Conservation (phyloP, 345 rosid species). For the Eucalyptus paniculata region DNA sequence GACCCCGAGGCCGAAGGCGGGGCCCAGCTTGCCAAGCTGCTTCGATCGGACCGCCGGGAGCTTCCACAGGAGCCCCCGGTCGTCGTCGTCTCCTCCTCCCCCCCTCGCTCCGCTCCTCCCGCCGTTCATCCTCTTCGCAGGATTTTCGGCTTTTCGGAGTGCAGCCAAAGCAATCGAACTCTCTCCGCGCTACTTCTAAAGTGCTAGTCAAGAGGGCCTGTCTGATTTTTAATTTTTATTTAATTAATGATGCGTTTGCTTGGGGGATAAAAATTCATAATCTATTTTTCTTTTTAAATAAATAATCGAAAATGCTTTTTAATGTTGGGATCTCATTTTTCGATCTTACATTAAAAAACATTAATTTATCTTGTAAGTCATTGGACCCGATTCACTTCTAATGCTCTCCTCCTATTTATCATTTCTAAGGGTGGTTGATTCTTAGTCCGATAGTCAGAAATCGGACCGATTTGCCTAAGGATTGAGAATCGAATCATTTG, state of each 20-base stretch:
- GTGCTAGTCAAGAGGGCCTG: not conserved
- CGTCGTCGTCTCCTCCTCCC: constrained; percentile 20
- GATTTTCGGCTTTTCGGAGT: not conserved
- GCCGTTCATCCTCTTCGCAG: not conserved
- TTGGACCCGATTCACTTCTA: no score
- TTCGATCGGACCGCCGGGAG: constrained; percentile 55
- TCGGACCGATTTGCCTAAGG: no score
- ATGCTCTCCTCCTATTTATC: no score
- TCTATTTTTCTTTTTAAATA: no score
- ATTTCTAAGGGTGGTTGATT: no score
- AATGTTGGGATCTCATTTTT: no score
- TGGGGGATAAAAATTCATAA: no score
- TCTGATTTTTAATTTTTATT: not conserved
- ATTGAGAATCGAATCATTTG: fast-evolving
- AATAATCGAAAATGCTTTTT: no score
- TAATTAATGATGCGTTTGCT: no score
- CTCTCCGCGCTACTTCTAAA: not conserved
- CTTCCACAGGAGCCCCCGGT: constrained; percentile 61
- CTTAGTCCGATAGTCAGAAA: fast-evolving
- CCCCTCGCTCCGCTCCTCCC: not conserved
- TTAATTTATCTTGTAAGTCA: no score
- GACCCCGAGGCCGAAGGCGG: constrained; percentile 71
- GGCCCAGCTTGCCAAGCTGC: constrained; percentile 65
- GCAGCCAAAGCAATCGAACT: not conserved
- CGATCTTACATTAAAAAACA: no score